Conservation (phyloP, 441 rosid genomes). For the Hura crepitans region DNA sequence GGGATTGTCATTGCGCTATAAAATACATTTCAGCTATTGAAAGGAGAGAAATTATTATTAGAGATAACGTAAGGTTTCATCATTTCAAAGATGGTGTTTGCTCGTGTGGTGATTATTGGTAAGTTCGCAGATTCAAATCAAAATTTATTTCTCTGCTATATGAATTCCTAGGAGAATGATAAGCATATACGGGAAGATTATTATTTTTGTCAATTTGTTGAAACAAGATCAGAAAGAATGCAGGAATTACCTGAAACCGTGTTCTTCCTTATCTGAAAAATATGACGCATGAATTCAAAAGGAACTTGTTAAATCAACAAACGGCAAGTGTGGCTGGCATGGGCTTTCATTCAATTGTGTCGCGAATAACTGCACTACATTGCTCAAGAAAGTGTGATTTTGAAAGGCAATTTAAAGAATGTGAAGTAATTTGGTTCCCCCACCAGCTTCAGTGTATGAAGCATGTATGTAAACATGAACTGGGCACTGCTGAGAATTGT, state of each 20-base stretch:
- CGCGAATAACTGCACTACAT: constrained; percentile 4
- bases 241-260: not conserved
- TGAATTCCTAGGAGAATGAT: too few species aligned
- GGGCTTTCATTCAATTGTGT: constrained; percentile 2
- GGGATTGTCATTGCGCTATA: constrained; percentile 61
- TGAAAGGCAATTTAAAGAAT: not conserved
- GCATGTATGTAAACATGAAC: not conserved
- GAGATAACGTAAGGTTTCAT: constrained; percentile 64
- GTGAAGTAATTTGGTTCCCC: not conserved
- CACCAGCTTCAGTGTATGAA: not conserved
- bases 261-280: not conserved
- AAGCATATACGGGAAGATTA: too few species aligned
- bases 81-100: constrained; percentile 61
- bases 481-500: not conserved
- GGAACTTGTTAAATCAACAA: constrained; percentile 7
- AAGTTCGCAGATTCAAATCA: not conserved
- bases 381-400: not conserved
- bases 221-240: too few species aligned
- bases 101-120: constrained; percentile 79
- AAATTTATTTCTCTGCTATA: too few species aligned
- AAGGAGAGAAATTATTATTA: constrained; percentile 51
- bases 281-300: not conserved
- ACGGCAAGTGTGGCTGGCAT: not conserved
- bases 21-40: constrained; percentile 56
- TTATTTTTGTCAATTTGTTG: too few species aligned